Evolutionary conservation across 1,284 basidiomycete species (phyloP).

Genomic region (Tilletia walkeri): DNA sequence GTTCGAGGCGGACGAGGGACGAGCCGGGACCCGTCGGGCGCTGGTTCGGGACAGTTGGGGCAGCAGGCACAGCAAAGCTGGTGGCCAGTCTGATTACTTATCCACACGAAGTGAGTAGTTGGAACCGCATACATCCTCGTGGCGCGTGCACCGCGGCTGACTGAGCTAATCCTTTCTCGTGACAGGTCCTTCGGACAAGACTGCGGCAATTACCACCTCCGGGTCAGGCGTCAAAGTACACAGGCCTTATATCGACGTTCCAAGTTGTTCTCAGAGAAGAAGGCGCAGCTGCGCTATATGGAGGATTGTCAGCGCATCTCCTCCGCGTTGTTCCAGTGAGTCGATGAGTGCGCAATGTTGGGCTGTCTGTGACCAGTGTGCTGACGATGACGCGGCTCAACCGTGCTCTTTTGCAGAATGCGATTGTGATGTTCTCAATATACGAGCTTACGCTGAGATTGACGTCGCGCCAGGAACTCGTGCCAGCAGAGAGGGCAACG

Average conservation of each 20-base stretch:
- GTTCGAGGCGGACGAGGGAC: neutral
- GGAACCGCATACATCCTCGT: no score
- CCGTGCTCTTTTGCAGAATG: slow-evolving; percentile 62
- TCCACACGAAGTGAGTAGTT: slow-evolving; percentile 78
- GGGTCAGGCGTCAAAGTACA: slow-evolving; percentile 68
- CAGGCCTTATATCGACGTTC: slow-evolving; percentile 79
- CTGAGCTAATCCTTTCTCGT: neutral
- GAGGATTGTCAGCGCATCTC: slow-evolving; percentile 88
- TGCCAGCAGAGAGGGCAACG: neutral
- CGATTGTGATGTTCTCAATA: slow-evolving; percentile 85
- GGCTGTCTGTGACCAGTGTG: no score
- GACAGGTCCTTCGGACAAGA: slow-evolving; percentile 83
- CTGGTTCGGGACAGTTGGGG: slow-evolving; percentile 79
- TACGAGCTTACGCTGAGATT: slow-evolving; percentile 56
- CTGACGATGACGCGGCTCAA: neutral
- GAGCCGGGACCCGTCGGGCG: slow-evolving; percentile 42
- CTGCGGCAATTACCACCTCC: slow-evolving; percentile 74
- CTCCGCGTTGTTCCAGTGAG: slow-evolving; percentile 81
- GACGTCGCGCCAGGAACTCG: neutral
- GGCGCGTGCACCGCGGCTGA: no score
- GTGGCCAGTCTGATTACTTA: slow-evolving; percentile 91
- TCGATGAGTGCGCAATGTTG: neutral
- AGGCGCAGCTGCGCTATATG: slow-evolving; percentile 79
- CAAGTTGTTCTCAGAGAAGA: slow-evolving; percentile 84
- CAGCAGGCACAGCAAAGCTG: slow-evolving; percentile 89